phyloP scores from a whole-genome alignment of 352 stramenopile genomes.

The Achlya hypogyna region DNA sequence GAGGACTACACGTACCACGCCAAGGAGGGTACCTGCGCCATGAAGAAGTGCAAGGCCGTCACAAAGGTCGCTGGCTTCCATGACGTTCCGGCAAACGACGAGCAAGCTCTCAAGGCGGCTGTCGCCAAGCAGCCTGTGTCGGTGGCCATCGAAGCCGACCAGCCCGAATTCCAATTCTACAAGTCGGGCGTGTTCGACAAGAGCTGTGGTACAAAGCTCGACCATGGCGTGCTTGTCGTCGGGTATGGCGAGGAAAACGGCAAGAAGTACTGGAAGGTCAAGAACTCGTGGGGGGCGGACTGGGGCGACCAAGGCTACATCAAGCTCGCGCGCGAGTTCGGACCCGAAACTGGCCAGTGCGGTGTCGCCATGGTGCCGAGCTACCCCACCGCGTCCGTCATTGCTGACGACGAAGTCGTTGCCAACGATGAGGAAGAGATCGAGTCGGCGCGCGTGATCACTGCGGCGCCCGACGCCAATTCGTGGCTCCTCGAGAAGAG shows the following conservation, averaged over 20 bases:
- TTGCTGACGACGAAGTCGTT: constrained; percentile 10
- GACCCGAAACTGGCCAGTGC: constrained; percentile 38
- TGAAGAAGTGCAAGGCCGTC: constrained; percentile 66
- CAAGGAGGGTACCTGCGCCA: constrained; percentile 48
- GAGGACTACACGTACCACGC: constrained; percentile 93
- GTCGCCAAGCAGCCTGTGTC: constrained; percentile 90
- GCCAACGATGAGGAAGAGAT: neutral
- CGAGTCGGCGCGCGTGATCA: neutral
- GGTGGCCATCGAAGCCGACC: constrained; percentile 91
- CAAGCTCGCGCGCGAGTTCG: constrained; percentile 46
- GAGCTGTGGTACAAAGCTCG: constrained; percentile 85
- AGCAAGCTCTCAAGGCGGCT: constrained; percentile 79
- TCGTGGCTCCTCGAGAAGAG: neutral
- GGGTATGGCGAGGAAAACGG: constrained; percentile 89
- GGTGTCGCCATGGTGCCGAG: constrained; percentile 46
- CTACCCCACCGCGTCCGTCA: constrained; percentile 42
- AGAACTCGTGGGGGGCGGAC: constrained; percentile 93
- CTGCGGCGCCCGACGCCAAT: neutral
- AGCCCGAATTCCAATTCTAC: constrained; percentile 96
- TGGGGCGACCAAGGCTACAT: constrained; percentile 91
- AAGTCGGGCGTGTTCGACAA: constrained; percentile 84
- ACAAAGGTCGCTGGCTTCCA: constrained; percentile 84
- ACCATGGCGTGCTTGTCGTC: constrained; percentile 96
- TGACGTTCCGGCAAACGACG: constrained; percentile 79
- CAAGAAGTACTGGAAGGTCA: constrained; percentile 91